These are phyloP conservation scores for Epichloe hybrida DNA, from an alignment of 2,329 filamentous ascomycete genomes.

Conservation along the genomic window DNA sequence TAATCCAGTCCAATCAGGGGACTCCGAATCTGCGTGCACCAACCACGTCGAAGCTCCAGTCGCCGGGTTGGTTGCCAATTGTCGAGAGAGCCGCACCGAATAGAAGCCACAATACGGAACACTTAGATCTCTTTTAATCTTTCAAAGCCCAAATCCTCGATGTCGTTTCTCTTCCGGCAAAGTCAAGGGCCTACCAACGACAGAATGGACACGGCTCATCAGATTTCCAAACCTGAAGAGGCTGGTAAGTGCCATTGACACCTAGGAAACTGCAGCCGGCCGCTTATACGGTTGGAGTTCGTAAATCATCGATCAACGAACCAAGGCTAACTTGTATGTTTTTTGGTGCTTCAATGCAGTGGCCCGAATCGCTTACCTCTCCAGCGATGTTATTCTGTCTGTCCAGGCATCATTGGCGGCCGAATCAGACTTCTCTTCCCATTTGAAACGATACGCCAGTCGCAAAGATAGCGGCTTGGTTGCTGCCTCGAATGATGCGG, in stretches of 20 bases:
- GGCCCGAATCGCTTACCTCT: constrained; percentile 86
- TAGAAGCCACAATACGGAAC: not conserved
- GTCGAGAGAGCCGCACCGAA: not conserved
- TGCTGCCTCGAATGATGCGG: constrained; percentile 41
- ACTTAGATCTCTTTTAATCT: not conserved
- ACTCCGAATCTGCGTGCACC: too few species aligned
- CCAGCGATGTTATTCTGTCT: constrained; percentile 87
- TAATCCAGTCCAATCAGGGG: not conserved
- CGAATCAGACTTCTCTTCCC: constrained; percentile 75
- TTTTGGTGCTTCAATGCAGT: constrained; percentile 37
- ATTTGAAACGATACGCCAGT: constrained; percentile 58
- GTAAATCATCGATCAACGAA: not conserved
- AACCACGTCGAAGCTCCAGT: not conserved
- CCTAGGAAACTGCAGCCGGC: not conserved
- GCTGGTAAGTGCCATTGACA: constrained; percentile 36
- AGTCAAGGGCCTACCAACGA: constrained; percentile 13
- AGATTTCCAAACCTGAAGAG: constrained; percentile 48
- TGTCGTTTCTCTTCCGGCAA: constrained; percentile 23
- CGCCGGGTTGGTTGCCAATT: not conserved
- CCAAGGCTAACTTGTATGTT: constrained; percentile 8
- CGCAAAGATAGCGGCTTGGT: constrained; percentile 58
- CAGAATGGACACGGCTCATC: constrained; percentile 29
- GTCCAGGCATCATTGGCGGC: constrained; percentile 75
- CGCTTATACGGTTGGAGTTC: not conserved
- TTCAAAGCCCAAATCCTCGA: constrained; percentile 6